Conservation (phyloP, 768 basidiomycete species). For the Kwoniella europaea region DNA sequence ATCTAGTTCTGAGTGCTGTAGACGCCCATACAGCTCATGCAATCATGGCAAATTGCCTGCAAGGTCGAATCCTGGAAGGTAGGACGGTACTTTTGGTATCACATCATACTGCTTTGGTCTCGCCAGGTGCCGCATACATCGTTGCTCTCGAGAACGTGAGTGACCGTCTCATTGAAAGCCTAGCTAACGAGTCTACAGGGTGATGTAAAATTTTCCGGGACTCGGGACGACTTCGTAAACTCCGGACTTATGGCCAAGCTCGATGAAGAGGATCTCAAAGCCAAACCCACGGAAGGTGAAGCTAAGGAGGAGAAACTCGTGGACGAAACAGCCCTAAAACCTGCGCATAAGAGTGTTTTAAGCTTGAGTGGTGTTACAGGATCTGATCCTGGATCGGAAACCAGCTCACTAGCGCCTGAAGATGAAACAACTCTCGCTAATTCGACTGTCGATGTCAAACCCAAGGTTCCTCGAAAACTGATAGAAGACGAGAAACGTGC, state of each 20-base stretch:
- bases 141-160: constrained; percentile 61
- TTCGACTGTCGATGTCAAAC: constrained; percentile 52
- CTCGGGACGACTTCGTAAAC: constrained; percentile 67
- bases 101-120: constrained; percentile 88
- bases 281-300: constrained; percentile 27
- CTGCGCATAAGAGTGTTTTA: constrained; percentile 35
- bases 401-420: constrained; percentile 61
- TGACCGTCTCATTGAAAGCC: background rate
- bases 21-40: constrained; percentile 85
- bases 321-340: constrained; percentile 28
- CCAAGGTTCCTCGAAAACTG: constrained; percentile 74
- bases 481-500: constrained; percentile 76
- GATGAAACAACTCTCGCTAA: constrained; percentile 45
- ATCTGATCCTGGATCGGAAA: constrained; percentile 62
- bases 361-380: constrained; percentile 34
- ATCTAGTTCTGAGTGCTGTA: constrained; percentile 62
- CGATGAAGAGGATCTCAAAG: constrained; percentile 56
- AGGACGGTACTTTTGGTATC: constrained; percentile 89
- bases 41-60: constrained; percentile 77
- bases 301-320: constrained; percentile 30
- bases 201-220: constrained; percentile 75
- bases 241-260: constrained; percentile 72
- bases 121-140: constrained; percentile 77
- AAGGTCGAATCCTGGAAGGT: constrained; percentile 75
- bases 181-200: constrained; percentile 61